Evolutionary conservation across 257 asterid genomes (phyloP).

Genomic region (Knoxia roxburghii): DNA sequence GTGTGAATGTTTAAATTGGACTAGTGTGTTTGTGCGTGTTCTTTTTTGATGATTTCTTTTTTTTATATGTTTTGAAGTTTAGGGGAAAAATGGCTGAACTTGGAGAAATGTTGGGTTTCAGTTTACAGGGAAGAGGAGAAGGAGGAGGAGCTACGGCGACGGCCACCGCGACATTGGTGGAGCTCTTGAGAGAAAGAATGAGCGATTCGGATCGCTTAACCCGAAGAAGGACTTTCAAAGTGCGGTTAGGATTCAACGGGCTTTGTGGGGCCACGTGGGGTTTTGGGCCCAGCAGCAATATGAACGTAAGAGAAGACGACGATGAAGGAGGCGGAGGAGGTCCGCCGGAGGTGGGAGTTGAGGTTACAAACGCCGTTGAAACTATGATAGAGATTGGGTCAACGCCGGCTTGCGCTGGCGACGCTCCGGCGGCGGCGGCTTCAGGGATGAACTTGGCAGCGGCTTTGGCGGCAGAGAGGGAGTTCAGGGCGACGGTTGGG

Average conservation of each 20-base stretch:
- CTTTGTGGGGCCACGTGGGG: constrained; percentile 70
- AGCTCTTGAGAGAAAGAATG: constrained; percentile 49
- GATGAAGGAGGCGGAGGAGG: constrained; percentile 17
- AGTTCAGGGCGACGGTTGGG: constrained; percentile 44
- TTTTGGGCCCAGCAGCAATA: constrained; percentile 34
- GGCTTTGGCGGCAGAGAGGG: constrained; percentile 81
- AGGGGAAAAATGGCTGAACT: constrained; percentile 32
- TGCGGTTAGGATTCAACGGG: constrained; percentile 63
- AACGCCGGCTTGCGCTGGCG: constrained; percentile 31
- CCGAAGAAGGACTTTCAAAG: constrained; percentile 50
- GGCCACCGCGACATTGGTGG: constrained; percentile 33
- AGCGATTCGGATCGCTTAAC: constrained; percentile 45
- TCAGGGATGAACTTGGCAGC: constrained; percentile 76
- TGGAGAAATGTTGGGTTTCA: constrained; percentile 45
- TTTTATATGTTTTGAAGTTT: neutral
- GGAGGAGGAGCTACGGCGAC: constrained; percentile 40
- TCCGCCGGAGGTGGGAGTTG: constrained; percentile 19
- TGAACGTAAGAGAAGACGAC: constrained; percentile 35
- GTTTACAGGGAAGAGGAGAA: constrained; percentile 48
- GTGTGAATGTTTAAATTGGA: neutral
- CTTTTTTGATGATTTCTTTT: neutral
- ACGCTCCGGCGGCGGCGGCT: constrained; percentile 24
- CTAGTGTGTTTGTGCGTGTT: neutral
- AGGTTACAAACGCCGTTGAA: constrained; percentile 9
- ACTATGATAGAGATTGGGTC: constrained; percentile 20